These are phyloP conservation scores for Botrytis cinerea DNA, from an alignment of 2,329 filamentous ascomycete species.

Conservation along the genomic window DNA sequence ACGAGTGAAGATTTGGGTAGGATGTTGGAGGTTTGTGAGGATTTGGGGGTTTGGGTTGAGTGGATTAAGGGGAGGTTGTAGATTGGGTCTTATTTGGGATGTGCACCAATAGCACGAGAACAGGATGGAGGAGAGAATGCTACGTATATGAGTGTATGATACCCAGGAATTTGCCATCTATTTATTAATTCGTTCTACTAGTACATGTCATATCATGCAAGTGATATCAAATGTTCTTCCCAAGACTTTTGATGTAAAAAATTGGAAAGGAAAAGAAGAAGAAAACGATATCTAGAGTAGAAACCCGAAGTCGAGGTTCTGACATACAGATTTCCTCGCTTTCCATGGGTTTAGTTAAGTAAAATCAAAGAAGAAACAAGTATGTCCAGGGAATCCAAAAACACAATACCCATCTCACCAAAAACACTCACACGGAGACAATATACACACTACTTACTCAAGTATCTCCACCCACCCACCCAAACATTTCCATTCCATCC, in stretches of 20 bases:
- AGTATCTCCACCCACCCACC: too few relatives aligned
- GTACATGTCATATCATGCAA: background rate
- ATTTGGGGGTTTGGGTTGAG: slow-evolving; percentile 54
- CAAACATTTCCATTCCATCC: background rate
- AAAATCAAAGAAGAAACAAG: background rate
- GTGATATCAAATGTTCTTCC: background rate
- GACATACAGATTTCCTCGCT: background rate
- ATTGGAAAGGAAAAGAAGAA: too few relatives aligned
- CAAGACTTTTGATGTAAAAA: background rate
- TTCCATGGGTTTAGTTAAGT: background rate
- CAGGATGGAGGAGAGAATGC: too few relatives aligned
- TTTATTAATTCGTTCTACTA: background rate
- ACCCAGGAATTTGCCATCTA: background rate
- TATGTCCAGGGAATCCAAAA: background rate
- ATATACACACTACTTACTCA: background rate
- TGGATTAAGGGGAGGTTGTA: slow-evolving; percentile 45
- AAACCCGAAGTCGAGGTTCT: background rate
- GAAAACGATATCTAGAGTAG: too few relatives aligned
- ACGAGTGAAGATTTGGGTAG: slow-evolving; percentile 44
- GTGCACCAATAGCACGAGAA: background rate
- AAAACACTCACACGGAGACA: background rate
- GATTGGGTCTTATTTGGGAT: background rate
- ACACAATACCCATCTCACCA: background rate
- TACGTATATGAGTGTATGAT: background rate
- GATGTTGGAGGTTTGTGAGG: slow-evolving; percentile 50